A percentile compares a stretch with the other conserved stretches of the same genome.
These are phyloP conservation scores for Claviceps maximensis DNA, from an alignment of 2,329 filamentous ascomycete genomes.

Conservation along the genomic window DNA sequence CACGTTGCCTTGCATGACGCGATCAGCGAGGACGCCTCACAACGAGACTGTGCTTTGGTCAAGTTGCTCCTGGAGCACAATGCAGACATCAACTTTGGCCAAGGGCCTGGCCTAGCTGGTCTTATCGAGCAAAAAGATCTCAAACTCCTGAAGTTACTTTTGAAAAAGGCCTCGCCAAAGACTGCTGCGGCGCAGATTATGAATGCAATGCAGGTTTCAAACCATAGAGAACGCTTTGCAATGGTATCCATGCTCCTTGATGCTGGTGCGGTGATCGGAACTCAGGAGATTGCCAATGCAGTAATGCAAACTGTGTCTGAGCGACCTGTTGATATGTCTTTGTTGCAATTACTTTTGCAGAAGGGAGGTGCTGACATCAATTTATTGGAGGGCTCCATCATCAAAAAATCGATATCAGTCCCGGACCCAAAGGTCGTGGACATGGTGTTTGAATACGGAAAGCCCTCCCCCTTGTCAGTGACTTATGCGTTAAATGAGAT, in stretches of 20 bases:
- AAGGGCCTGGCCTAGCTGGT: conserved; percentile 33
- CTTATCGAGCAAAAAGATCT: conserved; percentile 36
- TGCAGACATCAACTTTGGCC: conserved; percentile 41
- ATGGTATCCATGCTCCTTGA: conserved; percentile 34
- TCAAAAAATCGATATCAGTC: conserved; percentile 27
- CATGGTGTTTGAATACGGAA: conserved; percentile 31
- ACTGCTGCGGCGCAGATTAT: conserved; percentile 35
- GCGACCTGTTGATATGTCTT: conserved; percentile 34
- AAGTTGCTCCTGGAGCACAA: conserved; percentile 37
- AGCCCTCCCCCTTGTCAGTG: conserved; percentile 30
- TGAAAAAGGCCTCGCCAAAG: conserved; percentile 32
- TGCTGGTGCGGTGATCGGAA: conserved; percentile 30
- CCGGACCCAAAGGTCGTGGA: conserved; percentile 36
- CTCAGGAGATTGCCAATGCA: conserved; percentile 28
- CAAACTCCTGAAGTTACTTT: conserved; percentile 29
- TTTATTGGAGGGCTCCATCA: conserved; percentile 28
- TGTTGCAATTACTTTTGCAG: conserved; percentile 35
- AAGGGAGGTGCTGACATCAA: conserved; percentile 42
- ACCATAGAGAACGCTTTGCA: conserved; percentile 28
- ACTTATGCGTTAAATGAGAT: conserved; percentile 29
- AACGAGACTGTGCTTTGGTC: conserved; percentile 38
- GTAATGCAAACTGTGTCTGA: conserved; percentile 29
- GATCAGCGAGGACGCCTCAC: conserved; percentile 33
- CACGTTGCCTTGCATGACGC: conserved; percentile 38
- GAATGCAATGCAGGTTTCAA: conserved; percentile 31